A percentile compares a stretch with the other conserved stretches of the same genome.
These are phyloP conservation scores for Celoporthe dispersa DNA, from an alignment of 2,329 filamentous ascomycete genomes.

Conservation along the genomic window DNA sequence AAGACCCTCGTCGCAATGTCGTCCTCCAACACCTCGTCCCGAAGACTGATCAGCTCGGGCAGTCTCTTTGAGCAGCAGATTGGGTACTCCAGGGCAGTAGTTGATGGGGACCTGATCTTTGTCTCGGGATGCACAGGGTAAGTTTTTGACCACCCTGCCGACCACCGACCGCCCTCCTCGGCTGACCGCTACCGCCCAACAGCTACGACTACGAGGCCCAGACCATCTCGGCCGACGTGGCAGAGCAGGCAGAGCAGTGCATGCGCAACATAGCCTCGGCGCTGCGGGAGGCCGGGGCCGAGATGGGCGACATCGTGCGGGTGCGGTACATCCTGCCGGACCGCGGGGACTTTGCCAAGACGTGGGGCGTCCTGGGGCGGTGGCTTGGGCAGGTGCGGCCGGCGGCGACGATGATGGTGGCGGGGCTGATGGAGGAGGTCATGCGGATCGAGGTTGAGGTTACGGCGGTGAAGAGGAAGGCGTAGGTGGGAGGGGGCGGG, in stretches of 20 bases:
- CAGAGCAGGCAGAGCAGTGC: constrained; percentile 54
- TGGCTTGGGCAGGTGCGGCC: constrained; percentile 56
- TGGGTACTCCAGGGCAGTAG: constrained; percentile 59
- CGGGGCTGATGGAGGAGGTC: constrained; percentile 53
- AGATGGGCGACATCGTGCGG: constrained; percentile 52
- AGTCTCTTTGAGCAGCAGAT: constrained; percentile 58
- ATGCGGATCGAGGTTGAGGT: constrained; percentile 48
- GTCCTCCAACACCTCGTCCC: background rate
- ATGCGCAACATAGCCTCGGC: constrained; percentile 52
- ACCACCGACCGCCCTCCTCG: too few relatives aligned
- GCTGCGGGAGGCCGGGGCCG: constrained; percentile 48
- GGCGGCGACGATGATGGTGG: constrained; percentile 59
- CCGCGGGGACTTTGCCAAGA: constrained; percentile 50
- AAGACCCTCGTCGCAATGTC: background rate
- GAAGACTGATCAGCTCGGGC: constrained; percentile 49
- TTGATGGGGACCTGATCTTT: constrained; percentile 54
- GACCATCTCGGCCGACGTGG: constrained; percentile 48
- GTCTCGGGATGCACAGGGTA: constrained; percentile 61
- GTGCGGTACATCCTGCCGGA: constrained; percentile 58
- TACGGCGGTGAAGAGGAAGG: constrained; percentile 35
- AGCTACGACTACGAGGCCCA: constrained; percentile 58
- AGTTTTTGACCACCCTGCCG: too few relatives aligned
- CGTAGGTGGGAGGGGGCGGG: background rate
- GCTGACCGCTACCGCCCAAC: too few relatives aligned
- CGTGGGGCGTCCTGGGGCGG: constrained; percentile 54